phyloP scores from a whole-genome alignment of 805 yeast genomes.

The Blastobotrys peoriensis region DNA sequence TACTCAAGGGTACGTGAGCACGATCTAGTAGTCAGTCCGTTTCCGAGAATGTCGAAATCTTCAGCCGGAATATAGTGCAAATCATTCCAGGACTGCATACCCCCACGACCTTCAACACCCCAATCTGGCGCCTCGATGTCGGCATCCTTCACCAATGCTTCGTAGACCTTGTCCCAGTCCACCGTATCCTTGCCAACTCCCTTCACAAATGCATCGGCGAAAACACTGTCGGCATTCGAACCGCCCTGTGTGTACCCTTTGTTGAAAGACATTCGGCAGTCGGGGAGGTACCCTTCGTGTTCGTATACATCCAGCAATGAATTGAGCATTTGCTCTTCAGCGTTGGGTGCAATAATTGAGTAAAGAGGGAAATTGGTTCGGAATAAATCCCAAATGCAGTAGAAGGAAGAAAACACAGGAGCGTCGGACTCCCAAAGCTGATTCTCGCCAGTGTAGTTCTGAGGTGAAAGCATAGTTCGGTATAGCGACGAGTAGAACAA shows the following conservation, averaged over 20 bases:
- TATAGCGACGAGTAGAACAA: conserved; percentile 28
- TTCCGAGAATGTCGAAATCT: conserved; percentile 3
- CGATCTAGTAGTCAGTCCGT: conserved; percentile 25
- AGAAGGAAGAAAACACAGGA: conserved; percentile 35
- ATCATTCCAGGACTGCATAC: conserved; percentile 31
- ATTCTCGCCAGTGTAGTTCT: conserved; percentile 32
- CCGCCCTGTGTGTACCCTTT: conserved; percentile 38
- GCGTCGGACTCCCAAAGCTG: conserved; percentile 25
- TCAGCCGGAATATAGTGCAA: conserved; percentile 32
- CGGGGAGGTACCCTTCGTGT: conserved; percentile 35
- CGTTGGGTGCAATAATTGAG: conserved; percentile 27
- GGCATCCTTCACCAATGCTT: conserved; percentile 34
- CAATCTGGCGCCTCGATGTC: conserved; percentile 32
- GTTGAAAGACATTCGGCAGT: conserved; percentile 34
- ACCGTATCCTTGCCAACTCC: conserved; percentile 20
- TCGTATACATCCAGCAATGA: conserved; percentile 29
- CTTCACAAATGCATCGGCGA: conserved; percentile 35
- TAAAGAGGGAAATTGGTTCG: conserved; percentile 32
- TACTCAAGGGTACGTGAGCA: conserved; percentile 36
- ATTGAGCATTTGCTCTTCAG: conserved; percentile 29
- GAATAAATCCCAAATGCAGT: conserved; percentile 37
- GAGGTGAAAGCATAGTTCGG: conserved; percentile 30
- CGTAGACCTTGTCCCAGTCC: conserved; percentile 31
- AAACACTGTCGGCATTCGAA: conserved; percentile 32
- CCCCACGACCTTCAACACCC: conserved; percentile 35